These are phyloP conservation scores for Hygrocybe punicea DNA, from an alignment of 768 basidiomycete species.

Conservation along the genomic window DNA sequence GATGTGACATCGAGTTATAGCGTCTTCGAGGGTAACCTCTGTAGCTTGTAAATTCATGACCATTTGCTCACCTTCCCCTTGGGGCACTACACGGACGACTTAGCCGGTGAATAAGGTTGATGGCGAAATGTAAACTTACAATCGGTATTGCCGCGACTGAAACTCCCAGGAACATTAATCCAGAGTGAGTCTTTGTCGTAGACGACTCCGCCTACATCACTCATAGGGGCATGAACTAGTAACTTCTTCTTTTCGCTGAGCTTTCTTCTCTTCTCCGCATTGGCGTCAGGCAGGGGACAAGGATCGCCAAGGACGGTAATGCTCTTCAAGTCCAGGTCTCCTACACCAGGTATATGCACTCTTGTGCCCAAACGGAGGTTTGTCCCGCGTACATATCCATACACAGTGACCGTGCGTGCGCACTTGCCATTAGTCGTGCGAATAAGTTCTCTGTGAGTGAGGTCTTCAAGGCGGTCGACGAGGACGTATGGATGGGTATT, in stretches of 20 bases:
- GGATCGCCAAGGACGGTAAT: slow-evolving; percentile 85
- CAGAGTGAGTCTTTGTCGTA: slow-evolving; percentile 99
- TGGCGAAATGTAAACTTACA: slow-evolving; percentile 38
- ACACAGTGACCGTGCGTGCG: slow-evolving; percentile 90
- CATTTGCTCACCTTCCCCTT: slow-evolving; percentile 97
- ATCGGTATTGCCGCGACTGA: slow-evolving; percentile 71
- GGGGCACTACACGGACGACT: slow-evolving; percentile 47
- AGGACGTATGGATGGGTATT: slow-evolving; percentile 94
- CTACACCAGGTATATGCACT: slow-evolving; percentile 93
- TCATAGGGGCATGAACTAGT: slow-evolving; percentile 96
- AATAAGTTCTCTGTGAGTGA: slow-evolving; percentile 83
- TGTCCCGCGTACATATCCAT: slow-evolving; percentile 92
- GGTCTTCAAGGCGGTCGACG: slow-evolving; percentile 91
- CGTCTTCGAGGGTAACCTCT: slow-evolving; percentile 75
- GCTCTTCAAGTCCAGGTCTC: slow-evolving; percentile 75
- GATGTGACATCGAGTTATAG: slow-evolving; percentile 76
- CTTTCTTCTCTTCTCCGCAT: slow-evolving; percentile 87
- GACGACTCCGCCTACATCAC: slow-evolving; percentile 92
- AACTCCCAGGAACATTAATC: slow-evolving; percentile 95
- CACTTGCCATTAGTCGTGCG: slow-evolving; percentile 79
- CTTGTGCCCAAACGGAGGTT: slow-evolving; percentile 71
- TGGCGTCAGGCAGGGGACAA: slow-evolving; percentile 87
- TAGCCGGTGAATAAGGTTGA: neutral
- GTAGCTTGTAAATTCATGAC: slow-evolving; percentile 95
- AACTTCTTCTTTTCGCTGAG: slow-evolving; percentile 93